Percentiles rank a stretch among this genome's conserved stretches.
These are phyloP conservation scores for Fennellomyces sp. DNA, from an alignment of 371 early-diverging fungal genomes.

Conservation along the genomic window DNA sequence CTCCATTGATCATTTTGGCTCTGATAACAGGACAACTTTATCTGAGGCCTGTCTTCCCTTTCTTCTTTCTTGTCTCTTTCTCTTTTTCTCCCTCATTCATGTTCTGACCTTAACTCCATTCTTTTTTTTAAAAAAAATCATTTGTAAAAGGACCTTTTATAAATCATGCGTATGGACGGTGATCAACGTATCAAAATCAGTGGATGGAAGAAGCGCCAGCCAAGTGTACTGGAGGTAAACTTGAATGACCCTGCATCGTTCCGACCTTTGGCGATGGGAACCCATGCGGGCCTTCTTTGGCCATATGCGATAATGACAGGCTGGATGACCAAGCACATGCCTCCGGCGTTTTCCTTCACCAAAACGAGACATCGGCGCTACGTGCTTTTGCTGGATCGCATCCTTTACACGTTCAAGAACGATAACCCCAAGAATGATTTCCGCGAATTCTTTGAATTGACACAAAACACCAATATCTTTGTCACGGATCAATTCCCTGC, in stretches of 20 bases:
- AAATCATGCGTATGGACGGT: conserved; percentile 3
- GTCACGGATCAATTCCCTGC: conserved; percentile 40
- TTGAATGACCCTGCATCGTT: conserved; percentile 6
- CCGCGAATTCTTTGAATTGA: conserved; percentile 36
- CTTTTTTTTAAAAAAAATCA: neutral
- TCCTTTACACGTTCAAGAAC: conserved; percentile 37
- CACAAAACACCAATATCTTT: conserved; percentile 31
- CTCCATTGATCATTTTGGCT: neutral
- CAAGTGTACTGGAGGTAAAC: neutral
- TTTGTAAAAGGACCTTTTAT: neutral
- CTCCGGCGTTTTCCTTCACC: conserved; percentile 39
- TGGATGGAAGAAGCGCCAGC: neutral
- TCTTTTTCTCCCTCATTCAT: neutral
- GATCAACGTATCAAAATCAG: conserved; percentile 8
- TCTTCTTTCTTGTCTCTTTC: conserved; percentile 1
- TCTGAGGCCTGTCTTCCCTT: neutral
- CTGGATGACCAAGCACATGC: conserved; percentile 37
- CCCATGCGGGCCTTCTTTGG: conserved; percentile 12
- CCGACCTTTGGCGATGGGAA: conserved; percentile 4
- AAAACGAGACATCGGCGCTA: conserved; percentile 30
- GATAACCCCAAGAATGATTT: conserved; percentile 24
- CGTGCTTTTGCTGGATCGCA: conserved; percentile 33
- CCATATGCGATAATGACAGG: conserved; percentile 32
- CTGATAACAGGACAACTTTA: conserved; percentile 1
- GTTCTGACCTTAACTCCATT: neutral